Evolutionary conservation across 306 rosid species (phyloP).

Genomic region (Sechiopsis laciniata): DNA sequence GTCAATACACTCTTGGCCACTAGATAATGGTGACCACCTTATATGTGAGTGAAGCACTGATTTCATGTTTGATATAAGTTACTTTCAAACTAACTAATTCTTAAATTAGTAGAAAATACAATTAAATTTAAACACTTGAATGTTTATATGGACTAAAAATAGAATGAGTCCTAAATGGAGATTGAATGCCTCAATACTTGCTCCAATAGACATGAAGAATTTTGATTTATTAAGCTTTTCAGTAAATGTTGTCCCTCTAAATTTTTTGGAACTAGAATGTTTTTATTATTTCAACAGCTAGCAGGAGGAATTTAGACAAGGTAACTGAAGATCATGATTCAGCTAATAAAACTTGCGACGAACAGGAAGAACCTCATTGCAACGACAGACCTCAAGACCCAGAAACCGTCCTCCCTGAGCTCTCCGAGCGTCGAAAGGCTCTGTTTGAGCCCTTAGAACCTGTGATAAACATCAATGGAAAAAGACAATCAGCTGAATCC

Average conservation of each 20-base stretch:
- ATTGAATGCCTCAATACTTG: too few relatives aligned
- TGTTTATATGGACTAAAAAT: too few relatives aligned
- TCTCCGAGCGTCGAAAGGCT: slow-evolving; percentile 66
- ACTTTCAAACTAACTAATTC: too few relatives aligned
- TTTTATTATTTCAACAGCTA: slow-evolving; percentile 68
- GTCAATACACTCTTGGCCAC: too few relatives aligned
- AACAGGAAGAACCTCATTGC: slow-evolving; percentile 40
- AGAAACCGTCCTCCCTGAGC: slow-evolving; percentile 27
- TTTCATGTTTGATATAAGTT: too few relatives aligned
- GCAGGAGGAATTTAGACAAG: slow-evolving; percentile 64
- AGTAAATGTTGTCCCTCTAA: slow-evolving; percentile 30
- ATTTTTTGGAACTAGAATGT: slow-evolving; percentile 56
- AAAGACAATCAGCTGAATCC: slow-evolving; percentile 61
- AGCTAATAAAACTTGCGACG: slow-evolving; percentile 36
- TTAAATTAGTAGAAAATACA: too few relatives aligned
- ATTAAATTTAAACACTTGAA: too few relatives aligned
- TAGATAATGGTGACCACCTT: too few relatives aligned
- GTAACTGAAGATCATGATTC: slow-evolving; percentile 41
- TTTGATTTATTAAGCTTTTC: background rate
- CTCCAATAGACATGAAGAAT: too few relatives aligned
- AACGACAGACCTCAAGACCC: slow-evolving; percentile 45
- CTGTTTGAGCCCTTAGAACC: slow-evolving; percentile 88
- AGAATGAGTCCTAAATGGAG: too few relatives aligned
- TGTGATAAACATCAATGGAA: slow-evolving; percentile 39
- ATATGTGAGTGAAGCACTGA: too few relatives aligned